phyloP scores from a whole-genome alignment of 495 filamentous ascomycete species.

The Terfezia claveryi region DNA sequence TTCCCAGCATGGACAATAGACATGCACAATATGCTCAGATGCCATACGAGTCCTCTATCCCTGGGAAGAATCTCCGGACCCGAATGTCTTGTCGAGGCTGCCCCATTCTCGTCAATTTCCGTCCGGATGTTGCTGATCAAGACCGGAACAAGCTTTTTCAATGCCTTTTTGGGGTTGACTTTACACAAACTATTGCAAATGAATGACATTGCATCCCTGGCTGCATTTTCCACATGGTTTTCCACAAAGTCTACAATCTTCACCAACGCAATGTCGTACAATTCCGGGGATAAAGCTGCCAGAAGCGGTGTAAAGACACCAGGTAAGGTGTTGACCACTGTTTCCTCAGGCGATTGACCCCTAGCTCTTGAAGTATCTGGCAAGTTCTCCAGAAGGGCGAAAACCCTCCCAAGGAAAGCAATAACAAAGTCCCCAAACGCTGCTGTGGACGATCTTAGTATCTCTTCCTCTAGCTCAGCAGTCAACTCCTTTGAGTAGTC shows the following conservation, averaged over 20 bases:
- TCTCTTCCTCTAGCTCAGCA: conserved; percentile 70
- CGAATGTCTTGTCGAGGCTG: conserved; percentile 78
- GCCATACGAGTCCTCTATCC: conserved; percentile 86
- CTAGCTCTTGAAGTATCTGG: conserved; percentile 71
- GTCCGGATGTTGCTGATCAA: conserved; percentile 77
- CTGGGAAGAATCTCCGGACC: conserved; percentile 82
- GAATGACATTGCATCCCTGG: conserved; percentile 94
- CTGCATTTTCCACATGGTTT: conserved; percentile 91
- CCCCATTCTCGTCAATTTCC: conserved; percentile 94
- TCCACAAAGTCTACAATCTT: conserved; percentile 87
- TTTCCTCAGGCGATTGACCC: conserved; percentile 84
- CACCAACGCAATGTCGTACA: conserved; percentile 74
- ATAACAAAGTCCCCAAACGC: conserved; percentile 81
- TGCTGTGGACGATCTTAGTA: conserved; percentile 86
- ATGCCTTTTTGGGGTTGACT: conserved; percentile 72
- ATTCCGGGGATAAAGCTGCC: conserved; percentile 72
- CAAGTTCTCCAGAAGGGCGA: conserved; percentile 84
- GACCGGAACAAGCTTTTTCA: conserved; percentile 75
- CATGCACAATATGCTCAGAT: conserved; percentile 95
- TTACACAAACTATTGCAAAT: conserved; percentile 93
- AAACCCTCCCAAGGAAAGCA: conserved; percentile 77
- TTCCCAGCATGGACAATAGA: conserved; percentile 88
- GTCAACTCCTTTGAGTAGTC: conserved; percentile 65
- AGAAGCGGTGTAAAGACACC: conserved; percentile 81
- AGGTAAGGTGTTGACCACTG: conserved; percentile 86